Base-by-base conservation (phyloP, 2,329 filamentous ascomycete genomes). In the Colletotrichum sp. region DNA sequence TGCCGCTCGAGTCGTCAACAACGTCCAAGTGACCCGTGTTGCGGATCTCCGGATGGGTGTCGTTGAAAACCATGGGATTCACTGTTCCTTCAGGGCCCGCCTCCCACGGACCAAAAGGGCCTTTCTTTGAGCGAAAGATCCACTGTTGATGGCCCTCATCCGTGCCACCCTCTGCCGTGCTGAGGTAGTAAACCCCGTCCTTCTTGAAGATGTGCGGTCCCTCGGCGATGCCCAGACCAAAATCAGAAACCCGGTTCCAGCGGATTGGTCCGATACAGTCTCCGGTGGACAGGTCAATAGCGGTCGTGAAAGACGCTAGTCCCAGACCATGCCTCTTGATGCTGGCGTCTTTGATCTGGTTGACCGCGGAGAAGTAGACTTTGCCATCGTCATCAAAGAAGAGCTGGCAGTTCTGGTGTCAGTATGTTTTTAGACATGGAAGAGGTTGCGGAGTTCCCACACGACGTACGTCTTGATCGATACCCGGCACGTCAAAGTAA, bases 91-190 rank as follows among this genome's bases (percentile, higher is more conserved):
- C 55, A 8, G 55, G 55, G 16, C 55, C 55, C 55, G 21, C 24
- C 29, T 59, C 55, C 55, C 80, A 83, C 0, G 77, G 74, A n/a
- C 83, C 81, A 62, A 84, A 86, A 0, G 84, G 85, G 0, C 83
- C 85, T 68, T 76, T 0, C 83, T 79, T 3, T 82, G 80, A 0
- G 83, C 84, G 33, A 84, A 82, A 2, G 81, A 83, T n/a, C 83
- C 78, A 59, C 81, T 79, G 66, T 86, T 21, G 31, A 24, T 34
- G 85, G 11, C 81, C 77, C 3, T 77, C 78, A 6, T 77, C 80
- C 2, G 86, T 88, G 11, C 86, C 86, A 0, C 86, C 86, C 75
- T 89, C 86, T 0, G 86, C 85, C 3, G 86, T 87, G 63, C 88
- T 80, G n/a, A 89, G 81, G 70, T 88, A 89, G 72, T 86, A 88